Evolutionary conservation across 805 yeast species (phyloP).

Genomic region (Candida vaughaniae): DNA sequence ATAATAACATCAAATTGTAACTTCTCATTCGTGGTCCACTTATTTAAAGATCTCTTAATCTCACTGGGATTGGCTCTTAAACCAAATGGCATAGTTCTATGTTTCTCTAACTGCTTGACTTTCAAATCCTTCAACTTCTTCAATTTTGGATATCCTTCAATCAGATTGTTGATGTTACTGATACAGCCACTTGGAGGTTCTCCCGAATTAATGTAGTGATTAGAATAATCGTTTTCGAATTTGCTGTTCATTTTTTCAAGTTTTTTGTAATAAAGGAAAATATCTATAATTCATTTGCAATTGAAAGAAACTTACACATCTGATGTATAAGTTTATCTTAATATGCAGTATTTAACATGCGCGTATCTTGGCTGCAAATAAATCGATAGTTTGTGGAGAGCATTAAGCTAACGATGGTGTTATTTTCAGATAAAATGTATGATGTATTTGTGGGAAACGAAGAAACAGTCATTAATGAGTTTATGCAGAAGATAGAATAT

Average conservation of each 20-base stretch:
- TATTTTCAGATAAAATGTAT: too few species aligned
- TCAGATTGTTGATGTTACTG: conserved; percentile 62
- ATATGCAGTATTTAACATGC: too few species aligned
- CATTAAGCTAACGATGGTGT: too few species aligned
- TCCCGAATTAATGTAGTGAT: conserved; percentile 63
- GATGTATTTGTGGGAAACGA: too few species aligned
- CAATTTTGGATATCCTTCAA: conserved; percentile 84
- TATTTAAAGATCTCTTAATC: conserved; percentile 55
- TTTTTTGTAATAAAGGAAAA: too few species aligned
- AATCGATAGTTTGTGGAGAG: too few species aligned
- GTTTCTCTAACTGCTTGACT: conserved; percentile 49
- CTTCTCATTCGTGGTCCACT: conserved; percentile 59
- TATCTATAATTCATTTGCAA: too few species aligned
- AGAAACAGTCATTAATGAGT: too few species aligned
- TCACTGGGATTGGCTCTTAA: conserved; percentile 50
- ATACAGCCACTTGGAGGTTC: conserved; percentile 62
- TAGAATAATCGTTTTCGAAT: conserved; percentile 69
- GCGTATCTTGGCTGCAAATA: too few species aligned
- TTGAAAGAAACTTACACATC: too few species aligned
- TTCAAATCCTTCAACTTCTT: conserved; percentile 68
- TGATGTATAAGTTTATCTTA: too few species aligned
- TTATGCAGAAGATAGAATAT: too few species aligned
- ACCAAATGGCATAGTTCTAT: conserved; percentile 67
- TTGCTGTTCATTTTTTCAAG: conserved; percentile 3
- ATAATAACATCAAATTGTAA: conserved; percentile 84